Evolutionary conservation across 2,329 filamentous ascomycete genomes (phyloP), one percentile per base, ranked within the genome.

Genomic region (Sclerotinia trifoliorum): DNA sequence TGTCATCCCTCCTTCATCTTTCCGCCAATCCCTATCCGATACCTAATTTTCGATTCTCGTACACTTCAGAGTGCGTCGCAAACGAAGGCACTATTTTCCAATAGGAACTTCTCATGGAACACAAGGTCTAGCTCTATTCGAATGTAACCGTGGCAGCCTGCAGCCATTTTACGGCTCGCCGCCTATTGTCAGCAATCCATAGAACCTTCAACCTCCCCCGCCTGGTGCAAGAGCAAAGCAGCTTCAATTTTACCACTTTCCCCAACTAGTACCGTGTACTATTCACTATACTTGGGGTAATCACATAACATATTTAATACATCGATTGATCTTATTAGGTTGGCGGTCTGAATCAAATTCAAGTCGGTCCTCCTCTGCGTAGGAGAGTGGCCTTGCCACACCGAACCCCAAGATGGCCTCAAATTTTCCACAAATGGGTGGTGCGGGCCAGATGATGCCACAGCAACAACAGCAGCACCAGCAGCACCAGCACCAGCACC

Each of bases 391-490:
- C 69, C 46, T 66, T 70, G 71, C 73, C 74, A 73, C 72, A 72
- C 56, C 66, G 57, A 69, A 67, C 69, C 65, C 57, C 66, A 74
- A 67, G 60, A 78, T 78, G 77, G 75, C 75, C 44, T 69, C 74
- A 39, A 77, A 77, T 69, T 77, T 76, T 68, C 76, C 75, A 65
- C 73, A 77, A 64, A 75, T 75, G 70, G 71, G 72, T 52, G 73
- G 69, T 65, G 71, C 73, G n/a, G 71, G 70, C 52, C 72, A 72
- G 60, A 74, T 75, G 71, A 77, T 75, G 74, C 70, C 71, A n/a
- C 73, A 74, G 51, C 75, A 74, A 35, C 73, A 70, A 26, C 72
- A 70, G 42, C 68, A 70, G 49, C 68, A 69, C 19, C 70, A 70
- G 24, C 72, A 72, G 15, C 73, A 73, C 11, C 73, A 74, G 63